These are phyloP conservation scores for Vaccinium corymbosum DNA, from an alignment of 148 eudicot genomes.

Conservation along the genomic window DNA sequence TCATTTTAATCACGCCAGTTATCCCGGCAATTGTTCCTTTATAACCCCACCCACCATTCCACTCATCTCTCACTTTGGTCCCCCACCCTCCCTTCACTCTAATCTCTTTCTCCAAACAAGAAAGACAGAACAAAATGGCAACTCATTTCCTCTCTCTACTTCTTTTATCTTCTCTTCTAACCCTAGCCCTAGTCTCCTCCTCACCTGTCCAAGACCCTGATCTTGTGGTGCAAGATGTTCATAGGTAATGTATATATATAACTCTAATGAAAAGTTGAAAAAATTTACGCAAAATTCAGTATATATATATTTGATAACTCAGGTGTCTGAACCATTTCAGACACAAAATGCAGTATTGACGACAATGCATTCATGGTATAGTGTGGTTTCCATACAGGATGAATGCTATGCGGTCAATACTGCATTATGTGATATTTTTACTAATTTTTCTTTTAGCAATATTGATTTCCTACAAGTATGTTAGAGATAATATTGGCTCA, in stretches of 20 bases:
- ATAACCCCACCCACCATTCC: not conserved
- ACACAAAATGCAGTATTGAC: not conserved
- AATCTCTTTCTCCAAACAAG: not conserved
- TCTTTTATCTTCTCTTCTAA: not conserved
- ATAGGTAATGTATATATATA: not conserved
- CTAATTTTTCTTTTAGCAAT: not conserved
- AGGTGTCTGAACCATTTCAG: too few relatives aligned
- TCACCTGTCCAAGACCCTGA: conserved; percentile 18
- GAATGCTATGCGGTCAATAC: not conserved
- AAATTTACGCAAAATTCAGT: not conserved
- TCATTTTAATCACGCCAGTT: conserved; percentile 13
- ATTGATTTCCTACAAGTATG: not conserved
- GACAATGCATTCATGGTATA: not conserved
- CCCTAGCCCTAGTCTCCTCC: not conserved
- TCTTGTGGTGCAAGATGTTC: conserved; percentile 12
- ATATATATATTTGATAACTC: too few relatives aligned
- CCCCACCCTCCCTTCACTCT: not conserved
- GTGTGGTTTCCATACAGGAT: not conserved
- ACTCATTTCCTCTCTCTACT: not conserved
- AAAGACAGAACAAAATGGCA: conserved; percentile 10
- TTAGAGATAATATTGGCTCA: not conserved
- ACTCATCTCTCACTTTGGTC: not conserved
- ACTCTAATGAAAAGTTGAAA: not conserved
- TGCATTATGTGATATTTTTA: not conserved
- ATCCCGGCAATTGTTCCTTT: conserved; percentile 7